A percentile compares a stretch with the other conserved stretches of the same genome.
Evolutionary conservation across 495 filamentous ascomycete genomes (phyloP).

Genomic region (Talaromyces trachyspermus): DNA sequence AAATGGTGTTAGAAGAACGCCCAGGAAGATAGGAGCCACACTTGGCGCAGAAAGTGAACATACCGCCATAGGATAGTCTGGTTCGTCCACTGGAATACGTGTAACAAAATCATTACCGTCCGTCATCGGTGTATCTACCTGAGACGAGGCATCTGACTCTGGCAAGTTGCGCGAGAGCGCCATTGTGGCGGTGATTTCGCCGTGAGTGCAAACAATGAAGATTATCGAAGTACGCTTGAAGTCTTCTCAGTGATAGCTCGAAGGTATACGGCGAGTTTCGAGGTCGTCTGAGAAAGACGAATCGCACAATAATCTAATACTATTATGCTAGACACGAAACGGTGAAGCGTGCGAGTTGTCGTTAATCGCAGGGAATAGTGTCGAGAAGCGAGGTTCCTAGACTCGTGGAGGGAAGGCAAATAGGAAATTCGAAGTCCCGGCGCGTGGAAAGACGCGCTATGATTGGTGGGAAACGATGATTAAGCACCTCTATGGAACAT

Average conservation of each 20-base stretch:
- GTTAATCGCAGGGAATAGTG: background rate
- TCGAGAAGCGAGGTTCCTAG: background rate
- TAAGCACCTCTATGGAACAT: constrained; percentile 17
- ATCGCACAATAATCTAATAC: background rate
- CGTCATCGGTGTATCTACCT: constrained; percentile 48
- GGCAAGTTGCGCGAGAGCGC: constrained; percentile 48
- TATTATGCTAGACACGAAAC: background rate
- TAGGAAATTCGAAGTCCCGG: constrained; percentile 21
- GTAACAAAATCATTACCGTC: constrained; percentile 50
- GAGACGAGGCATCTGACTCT: constrained; percentile 40
- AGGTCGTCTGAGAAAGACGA: background rate
- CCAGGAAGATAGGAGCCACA: background rate
- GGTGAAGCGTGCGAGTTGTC: background rate
- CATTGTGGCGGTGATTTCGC: constrained; percentile 35
- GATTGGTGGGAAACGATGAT: constrained; percentile 27
- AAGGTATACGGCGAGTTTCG: background rate
- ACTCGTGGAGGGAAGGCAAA: constrained; percentile 29
- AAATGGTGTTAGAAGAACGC: background rate
- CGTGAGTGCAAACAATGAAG: background rate
- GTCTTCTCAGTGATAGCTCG: background rate
- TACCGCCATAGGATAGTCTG: constrained; percentile 41
- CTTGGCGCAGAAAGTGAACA: constrained; percentile 11
- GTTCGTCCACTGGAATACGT: constrained; percentile 33
- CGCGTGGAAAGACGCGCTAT: constrained; percentile 29
- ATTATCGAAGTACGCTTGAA: too few relatives aligned